Percentiles rank a stretch among this genome's conserved stretches.
These are phyloP conservation scores for Chaetomidium leptoderma DNA, from an alignment of 495 filamentous ascomycete genomes.

Conservation along the genomic window DNA sequence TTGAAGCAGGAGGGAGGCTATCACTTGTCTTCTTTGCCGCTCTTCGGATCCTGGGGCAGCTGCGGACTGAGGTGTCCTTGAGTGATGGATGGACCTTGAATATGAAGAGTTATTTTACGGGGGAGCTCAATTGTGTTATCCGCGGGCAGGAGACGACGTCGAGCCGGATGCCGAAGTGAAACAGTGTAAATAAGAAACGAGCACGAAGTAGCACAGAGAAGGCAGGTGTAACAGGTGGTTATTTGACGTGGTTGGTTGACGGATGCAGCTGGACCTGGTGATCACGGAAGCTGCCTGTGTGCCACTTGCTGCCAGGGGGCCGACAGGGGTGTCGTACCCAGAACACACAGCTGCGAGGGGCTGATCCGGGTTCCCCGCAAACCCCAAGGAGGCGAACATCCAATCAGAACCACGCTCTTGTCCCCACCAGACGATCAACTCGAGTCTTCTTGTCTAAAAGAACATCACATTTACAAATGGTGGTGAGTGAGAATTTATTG, in stretches of 20 bases:
- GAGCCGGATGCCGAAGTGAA: not conserved
- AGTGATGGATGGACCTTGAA: too few relatives aligned
- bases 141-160: not conserved
- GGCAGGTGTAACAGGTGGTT: too few relatives aligned
- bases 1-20: too few relatives aligned
- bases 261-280: conserved; percentile 14
- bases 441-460: too few relatives aligned
- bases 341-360: not conserved
- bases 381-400: not conserved
- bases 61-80: too few relatives aligned
- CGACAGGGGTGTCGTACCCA: conserved; percentile 10
- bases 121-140: too few relatives aligned
- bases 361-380: conserved; percentile 12
- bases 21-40: too few relatives aligned
- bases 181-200: conserved; percentile 2
- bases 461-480: not conserved
- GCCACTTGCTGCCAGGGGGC: not conserved
- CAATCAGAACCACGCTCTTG: not conserved
- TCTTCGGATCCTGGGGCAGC: too few relatives aligned
- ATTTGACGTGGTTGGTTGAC: conserved; percentile 18
- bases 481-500: not conserved
- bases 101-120: too few relatives aligned
- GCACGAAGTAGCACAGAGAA: conserved; percentile 10
- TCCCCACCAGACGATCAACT: not conserved
- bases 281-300: not conserved